Evolutionary conservation across 2,329 filamentous ascomycete species (phyloP).

Genomic region (Sporothrix pallida): DNA sequence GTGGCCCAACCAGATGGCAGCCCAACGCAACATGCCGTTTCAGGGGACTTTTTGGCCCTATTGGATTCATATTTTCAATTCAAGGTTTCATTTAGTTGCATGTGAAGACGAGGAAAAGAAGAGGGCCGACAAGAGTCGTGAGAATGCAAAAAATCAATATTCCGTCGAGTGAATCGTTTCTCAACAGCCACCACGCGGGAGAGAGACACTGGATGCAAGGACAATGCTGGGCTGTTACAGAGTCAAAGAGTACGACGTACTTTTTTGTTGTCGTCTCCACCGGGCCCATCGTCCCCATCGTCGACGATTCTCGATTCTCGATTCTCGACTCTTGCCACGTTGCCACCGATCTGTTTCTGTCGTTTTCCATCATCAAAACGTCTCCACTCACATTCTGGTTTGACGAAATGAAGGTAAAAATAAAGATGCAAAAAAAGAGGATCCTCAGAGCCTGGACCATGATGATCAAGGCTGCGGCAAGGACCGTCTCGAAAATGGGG

Average conservation of each 20-base stretch:
- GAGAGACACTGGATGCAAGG: too few species aligned
- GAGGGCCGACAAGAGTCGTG: background rate
- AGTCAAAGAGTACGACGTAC: too few species aligned
- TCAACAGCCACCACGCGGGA: too few species aligned
- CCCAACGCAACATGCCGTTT: conserved; percentile 14
- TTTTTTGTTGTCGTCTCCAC: too few species aligned
- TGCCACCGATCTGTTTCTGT: background rate
- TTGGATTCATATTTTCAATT: background rate
- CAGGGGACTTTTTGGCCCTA: background rate
- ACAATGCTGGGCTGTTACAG: too few species aligned
- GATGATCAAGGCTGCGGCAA: conserved; percentile 13
- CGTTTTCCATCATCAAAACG: background rate
- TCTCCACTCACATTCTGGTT: background rate
- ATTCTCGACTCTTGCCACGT: background rate
- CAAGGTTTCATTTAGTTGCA: background rate
- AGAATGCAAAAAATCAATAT: background rate
- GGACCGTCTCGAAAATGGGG: background rate
- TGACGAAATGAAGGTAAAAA: background rate
- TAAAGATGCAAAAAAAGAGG: background rate
- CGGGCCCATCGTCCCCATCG: background rate
- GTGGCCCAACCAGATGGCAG: conserved; percentile 18
- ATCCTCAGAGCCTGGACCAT: background rate
- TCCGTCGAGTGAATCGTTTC: background rate
- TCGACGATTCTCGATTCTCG: background rate
- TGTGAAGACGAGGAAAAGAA: background rate